Percentiles rank a stretch among this genome's conserved stretches.
These are phyloP conservation scores for Verticillium zaregamsianum DNA, from an alignment of 2,329 filamentous ascomycete species.

Conservation along the genomic window DNA sequence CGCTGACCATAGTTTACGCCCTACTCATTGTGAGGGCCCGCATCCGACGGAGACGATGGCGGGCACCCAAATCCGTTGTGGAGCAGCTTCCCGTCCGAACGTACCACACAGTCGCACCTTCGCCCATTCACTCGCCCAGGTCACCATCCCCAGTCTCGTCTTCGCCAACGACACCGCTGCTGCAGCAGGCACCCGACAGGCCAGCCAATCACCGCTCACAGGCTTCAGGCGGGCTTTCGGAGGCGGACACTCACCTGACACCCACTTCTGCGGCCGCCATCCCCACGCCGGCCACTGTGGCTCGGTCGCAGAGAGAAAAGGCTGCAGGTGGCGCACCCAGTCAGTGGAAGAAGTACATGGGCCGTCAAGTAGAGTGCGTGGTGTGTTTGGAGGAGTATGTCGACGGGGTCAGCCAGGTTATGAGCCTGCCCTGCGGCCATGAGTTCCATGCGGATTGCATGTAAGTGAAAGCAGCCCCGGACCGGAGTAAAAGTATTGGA, in stretches of 20 bases:
- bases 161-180: constrained; percentile 74
- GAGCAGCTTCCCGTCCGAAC: constrained; percentile 92
- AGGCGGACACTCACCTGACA: neutral
- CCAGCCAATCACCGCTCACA: neutral
- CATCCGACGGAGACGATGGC: constrained; percentile 85
- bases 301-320: constrained; percentile 44
- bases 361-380: constrained; percentile 78
- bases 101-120: constrained; percentile 76
- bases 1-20: constrained; percentile 87
- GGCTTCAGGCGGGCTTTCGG: neutral
- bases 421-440: constrained; percentile 95
- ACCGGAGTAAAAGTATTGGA: constrained; percentile 78
- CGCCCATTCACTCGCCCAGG: constrained; percentile 52
- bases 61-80: constrained; percentile 95
- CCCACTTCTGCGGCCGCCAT: constrained; percentile 24
- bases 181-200: constrained; percentile 44
- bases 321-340: constrained; percentile 36
- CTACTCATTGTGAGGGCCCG: constrained; percentile 82
- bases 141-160: constrained; percentile 60
- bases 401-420: constrained; percentile 89
- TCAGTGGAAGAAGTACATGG: constrained; percentile 65
- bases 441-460: constrained; percentile 99
- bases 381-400: constrained; percentile 96
- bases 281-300: constrained; percentile 24
- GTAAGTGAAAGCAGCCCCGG: constrained; percentile 58